These are phyloP conservation scores for Picochlorum sp. DNA, from an alignment of 139 green algal genomes.

Conservation along the genomic window DNA sequence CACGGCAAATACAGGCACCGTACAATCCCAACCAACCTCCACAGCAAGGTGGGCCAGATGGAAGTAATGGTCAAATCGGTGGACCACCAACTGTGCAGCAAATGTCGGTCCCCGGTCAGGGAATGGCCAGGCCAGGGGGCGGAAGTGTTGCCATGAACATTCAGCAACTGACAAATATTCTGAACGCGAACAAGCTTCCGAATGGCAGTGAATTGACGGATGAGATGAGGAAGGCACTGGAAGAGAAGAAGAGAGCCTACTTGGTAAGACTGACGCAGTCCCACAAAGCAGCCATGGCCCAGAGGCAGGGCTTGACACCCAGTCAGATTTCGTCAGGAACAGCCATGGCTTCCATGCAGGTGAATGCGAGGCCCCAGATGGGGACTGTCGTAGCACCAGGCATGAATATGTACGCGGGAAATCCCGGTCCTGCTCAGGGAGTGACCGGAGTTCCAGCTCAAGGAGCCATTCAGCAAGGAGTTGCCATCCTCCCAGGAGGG, in stretches of 20 bases:
- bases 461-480: neutral
- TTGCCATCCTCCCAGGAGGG: neutral
- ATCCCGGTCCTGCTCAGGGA: neutral
- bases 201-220: conserved; percentile 18
- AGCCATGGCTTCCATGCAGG: neutral
- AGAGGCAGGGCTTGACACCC: neutral
- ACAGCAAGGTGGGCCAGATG: conserved; percentile 11
- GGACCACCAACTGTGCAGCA: neutral
- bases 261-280: conserved; percentile 13
- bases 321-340: too few relatives aligned
- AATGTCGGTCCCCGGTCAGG: neutral
- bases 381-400: neutral
- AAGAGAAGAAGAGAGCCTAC: conserved; percentile 19
- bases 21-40: neutral
- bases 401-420: neutral
- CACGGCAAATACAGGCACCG: neutral
- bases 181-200: conserved; percentile 22
- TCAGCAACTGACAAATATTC: conserved; percentile 28
- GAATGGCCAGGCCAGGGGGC: neutral
- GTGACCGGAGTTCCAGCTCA: neutral
- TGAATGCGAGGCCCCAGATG: conserved; percentile 4
- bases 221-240: conserved; percentile 20
- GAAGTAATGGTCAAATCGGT: neutral
- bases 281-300: conserved; percentile 1
- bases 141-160: conserved; percentile 16